Percentiles rank a stretch among this genome's conserved stretches.
Conservation (phyloP, 306 rosid genomes). For the Morella rubra region DNA sequence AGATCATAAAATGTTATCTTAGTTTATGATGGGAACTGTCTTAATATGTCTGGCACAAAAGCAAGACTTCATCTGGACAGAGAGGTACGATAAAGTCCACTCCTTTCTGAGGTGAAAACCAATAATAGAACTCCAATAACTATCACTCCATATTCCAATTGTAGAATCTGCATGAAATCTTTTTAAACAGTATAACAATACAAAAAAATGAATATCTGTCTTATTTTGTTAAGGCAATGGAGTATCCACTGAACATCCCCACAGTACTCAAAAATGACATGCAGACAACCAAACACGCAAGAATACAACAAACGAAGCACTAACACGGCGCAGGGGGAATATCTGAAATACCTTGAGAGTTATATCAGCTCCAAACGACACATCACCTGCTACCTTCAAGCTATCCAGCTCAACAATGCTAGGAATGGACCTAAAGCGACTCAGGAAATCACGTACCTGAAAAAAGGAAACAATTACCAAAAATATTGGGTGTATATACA, state of each 20-base stretch:
- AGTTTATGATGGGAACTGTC: neutral
- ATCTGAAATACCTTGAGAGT: constrained; percentile 58
- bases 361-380: constrained; percentile 69
- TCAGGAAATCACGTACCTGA: constrained; percentile 58
- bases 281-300: constrained; percentile 10
- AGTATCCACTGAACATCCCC: neutral
- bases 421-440: constrained; percentile 70
- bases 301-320: constrained; percentile 3
- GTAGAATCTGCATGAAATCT: neutral
- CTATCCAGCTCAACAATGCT: constrained; percentile 59
- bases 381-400: constrained; percentile 72
- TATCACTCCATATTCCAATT: neutral
- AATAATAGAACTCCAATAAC: neutral
- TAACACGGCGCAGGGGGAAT: constrained; percentile 7
- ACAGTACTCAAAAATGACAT: neutral
- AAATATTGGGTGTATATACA: constrained; percentile 1
- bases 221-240: neutral
- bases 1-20: neutral
- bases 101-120: neutral
- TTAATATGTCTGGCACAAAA: neutral
- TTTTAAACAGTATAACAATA: neutral
- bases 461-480: constrained; percentile 27
- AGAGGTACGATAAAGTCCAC: neutral
- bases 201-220: neutral
- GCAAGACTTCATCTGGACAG: neutral